Evolutionary conservation across 2,329 filamentous ascomycete genomes (phyloP), one percentile per base, ranked within the genome.

Genomic region (Aspergillus cejpii): DNA sequence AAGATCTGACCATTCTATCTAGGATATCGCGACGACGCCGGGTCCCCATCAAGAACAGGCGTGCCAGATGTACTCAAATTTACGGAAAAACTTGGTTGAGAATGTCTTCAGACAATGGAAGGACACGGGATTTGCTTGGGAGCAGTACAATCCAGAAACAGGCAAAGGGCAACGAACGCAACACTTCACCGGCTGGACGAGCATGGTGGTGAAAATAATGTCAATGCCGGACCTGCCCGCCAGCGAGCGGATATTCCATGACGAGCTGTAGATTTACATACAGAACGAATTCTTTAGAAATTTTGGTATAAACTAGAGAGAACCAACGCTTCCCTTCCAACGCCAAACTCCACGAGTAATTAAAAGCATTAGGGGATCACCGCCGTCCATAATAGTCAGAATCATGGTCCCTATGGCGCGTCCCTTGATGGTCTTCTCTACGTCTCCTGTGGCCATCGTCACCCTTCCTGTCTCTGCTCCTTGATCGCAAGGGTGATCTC

Each of bases 171-270:
- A 97, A 74, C 78, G 92, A 33, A 97, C 90, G 4, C 89, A 96
- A 74, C 91, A 97, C 68, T 98, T 98, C 65, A 96, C 92, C 0
- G 92, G 92, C 40, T 98, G 92, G 92, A 98, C 92, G n/a, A 95
- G 88, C 65, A 73, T 97, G 68, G 87, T 97, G 38, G 90, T 97
- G 37, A 96, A 95, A 74, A 87, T 98, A 55, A 95, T 97, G 89
- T 81, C 81, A 37, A 91, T 98, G 87, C 85, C 88, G 5, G 84
- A 94, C 56, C 61, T 87, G 33, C 55, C 56, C 29, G 51, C 54
- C 20, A 40, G 42, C 27, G 53, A 52, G 41, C 56, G 56, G 33
- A 56, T 46, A 8, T 61, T 58, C 10, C 72, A 74, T 52, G 74
- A 77, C 57, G 75, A 78, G 62, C 56, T 78, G 60, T 78, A 65